Base-by-base conservation (phyloP, 140 eudicot species). In the Anethum foeniculum region DNA sequence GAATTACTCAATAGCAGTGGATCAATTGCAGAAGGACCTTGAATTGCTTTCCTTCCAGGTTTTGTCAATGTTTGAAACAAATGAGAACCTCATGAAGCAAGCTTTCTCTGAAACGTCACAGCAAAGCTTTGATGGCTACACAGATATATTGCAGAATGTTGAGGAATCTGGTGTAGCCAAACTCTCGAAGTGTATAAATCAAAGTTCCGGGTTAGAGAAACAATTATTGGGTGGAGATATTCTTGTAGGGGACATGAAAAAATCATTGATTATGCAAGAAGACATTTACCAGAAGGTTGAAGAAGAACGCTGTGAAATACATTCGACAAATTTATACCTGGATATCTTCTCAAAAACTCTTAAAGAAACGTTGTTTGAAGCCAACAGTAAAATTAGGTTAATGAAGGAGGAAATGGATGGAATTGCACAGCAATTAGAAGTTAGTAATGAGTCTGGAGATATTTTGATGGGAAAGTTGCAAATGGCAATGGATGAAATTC, bases 1-100 rank as follows among this genome's bases (percentile, higher is more conserved):
- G 68, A 95, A 95, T 83, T 92, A 95, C 90, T 92, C 99, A 13
- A 95, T 95, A 58, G 99, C 98, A 6, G 99, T 93, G 77, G 87
- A 91, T 85, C 93, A 93, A 82, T 85, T 95, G 62, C 99, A 95
- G 49, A 93, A 95, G 69, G 99, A 95, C 81, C 97, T 95, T 39
- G 97, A 89, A 82, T 83, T 89, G 85, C 93, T 95, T 56, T 95
- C 99, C 21, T 89, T 91, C 71, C 99, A 95, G 84, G 97, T 95
- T 71, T 67, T 87, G 71, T 90, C 99, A 18, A 90, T 95, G 96
- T 95, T 89, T 67, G 97, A 92, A 81, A 91, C 97, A 39, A 95
- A 95, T 84, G 92, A 91, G 68, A 91, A 88, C 72, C 93, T 92
- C 77, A 88, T 93, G 46, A 88, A 85, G 80, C 91, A 93, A 86